Conservation (phyloP, 2,329 filamentous ascomycete species). For the Diaporthe helianthi region DNA sequence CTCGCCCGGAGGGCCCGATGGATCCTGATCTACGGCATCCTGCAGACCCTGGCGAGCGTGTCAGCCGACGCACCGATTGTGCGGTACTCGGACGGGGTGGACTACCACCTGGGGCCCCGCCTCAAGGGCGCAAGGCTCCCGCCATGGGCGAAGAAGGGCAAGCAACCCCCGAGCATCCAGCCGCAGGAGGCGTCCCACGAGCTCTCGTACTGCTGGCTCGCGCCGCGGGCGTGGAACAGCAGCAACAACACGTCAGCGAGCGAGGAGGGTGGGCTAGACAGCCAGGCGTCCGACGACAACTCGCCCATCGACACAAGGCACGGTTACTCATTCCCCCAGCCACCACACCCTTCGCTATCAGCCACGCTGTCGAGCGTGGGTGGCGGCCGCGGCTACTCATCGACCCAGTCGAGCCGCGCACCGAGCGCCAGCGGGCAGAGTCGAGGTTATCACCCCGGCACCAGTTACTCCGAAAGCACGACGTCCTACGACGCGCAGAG, state of each 20-base stretch:
- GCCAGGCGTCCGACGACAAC: constrained; percentile 12
- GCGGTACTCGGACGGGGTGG: constrained; percentile 58
- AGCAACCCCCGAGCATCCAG: constrained; percentile 38
- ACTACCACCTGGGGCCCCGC: constrained; percentile 64
- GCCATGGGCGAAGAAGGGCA: constrained; percentile 54
- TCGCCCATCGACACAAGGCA: not conserved
- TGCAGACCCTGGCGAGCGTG: constrained; percentile 66
- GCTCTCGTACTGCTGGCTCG: constrained; percentile 60
- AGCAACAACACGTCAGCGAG: constrained; percentile 40
- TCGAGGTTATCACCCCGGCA: not conserved
- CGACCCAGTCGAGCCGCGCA: constrained; percentile 38
- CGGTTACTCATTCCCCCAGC: constrained; percentile 40
- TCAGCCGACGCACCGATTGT: constrained; percentile 63
- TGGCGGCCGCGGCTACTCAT: constrained; percentile 25
- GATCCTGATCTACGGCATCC: constrained; percentile 65
- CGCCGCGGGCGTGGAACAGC: constrained; percentile 50
- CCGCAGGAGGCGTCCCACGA: constrained; percentile 52
- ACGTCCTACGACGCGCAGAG: constrained; percentile 35
- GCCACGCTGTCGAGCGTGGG: not conserved
- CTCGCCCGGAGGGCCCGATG: constrained; percentile 65
- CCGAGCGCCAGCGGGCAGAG: constrained; percentile 5
- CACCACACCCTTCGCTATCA: constrained; percentile 32
- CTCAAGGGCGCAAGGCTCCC: constrained; percentile 59
- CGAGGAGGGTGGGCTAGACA: constrained; percentile 19
- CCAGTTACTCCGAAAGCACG: constrained; percentile 41